phyloP scores from a whole-genome alignment of 2,329 filamentous ascomycete genomes.

The Colletotrichum sp. region DNA sequence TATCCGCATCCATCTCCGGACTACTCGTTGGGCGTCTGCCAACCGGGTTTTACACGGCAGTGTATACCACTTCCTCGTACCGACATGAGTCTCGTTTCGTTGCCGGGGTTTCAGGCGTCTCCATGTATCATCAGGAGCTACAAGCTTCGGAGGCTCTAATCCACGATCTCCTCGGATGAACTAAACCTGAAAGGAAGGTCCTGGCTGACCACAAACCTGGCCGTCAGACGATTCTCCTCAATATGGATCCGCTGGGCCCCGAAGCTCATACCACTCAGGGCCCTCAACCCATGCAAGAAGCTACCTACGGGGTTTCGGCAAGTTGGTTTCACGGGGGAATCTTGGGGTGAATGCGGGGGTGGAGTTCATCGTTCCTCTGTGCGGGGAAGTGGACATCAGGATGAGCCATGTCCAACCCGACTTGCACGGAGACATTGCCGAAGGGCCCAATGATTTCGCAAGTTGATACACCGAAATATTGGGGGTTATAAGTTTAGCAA shows the following conservation, averaged over 20 bases:
- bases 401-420: background rate
- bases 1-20: background rate
- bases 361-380: background rate
- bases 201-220: background rate
- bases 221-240: background rate
- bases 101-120: background rate
- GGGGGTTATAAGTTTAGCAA: background rate
- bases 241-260: background rate
- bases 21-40: accelerated
- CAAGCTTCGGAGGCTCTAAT: background rate
- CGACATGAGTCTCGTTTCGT: accelerated
- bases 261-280: background rate
- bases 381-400: background rate
- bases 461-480: background rate
- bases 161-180: background rate
- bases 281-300: background rate
- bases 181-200: background rate
- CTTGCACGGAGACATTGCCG: background rate
- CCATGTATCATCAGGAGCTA: background rate
- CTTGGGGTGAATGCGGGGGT: background rate
- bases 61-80: accelerated
- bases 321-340: background rate
- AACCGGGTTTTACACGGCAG: background rate
- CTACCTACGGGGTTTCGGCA: background rate
- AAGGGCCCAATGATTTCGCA: background rate